phyloP scores from a whole-genome alignment of 2,329 filamentous ascomycete species.

The Juglanconis oblonga region DNA sequence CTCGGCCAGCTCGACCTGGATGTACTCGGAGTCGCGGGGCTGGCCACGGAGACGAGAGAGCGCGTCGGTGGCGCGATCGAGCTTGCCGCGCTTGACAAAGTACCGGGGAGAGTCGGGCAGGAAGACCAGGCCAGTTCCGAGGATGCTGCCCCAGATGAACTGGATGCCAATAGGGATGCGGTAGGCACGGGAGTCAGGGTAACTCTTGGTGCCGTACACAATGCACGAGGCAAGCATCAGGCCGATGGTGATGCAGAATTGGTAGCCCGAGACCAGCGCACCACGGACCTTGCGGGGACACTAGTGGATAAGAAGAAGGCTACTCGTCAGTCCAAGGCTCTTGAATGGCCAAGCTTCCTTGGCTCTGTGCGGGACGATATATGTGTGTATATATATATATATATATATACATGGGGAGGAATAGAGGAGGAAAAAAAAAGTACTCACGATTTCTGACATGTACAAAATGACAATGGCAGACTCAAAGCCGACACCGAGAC shows the following conservation, averaged over 20 bases:
- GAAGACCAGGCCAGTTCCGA: constrained; percentile 67
- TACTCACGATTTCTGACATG: constrained; percentile 75
- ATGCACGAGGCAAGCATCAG: constrained; percentile 72
- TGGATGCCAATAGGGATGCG: constrained; percentile 80
- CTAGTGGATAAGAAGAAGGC: constrained; percentile 9
- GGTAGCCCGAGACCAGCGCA: constrained; percentile 77
- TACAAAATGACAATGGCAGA: constrained; percentile 80
- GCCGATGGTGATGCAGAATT: constrained; percentile 80
- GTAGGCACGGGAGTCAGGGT: constrained; percentile 64
- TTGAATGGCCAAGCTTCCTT: constrained; percentile 12
- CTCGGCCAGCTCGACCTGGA: constrained; percentile 77
- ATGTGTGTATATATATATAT: no score
- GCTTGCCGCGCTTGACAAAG: constrained; percentile 74
- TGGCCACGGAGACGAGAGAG: constrained; percentile 73
- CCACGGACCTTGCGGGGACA: constrained; percentile 69
- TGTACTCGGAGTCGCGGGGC: constrained; percentile 66
- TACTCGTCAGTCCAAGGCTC: constrained; percentile 19
- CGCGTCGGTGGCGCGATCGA: constrained; percentile 60
- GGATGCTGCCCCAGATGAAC: constrained; percentile 76
- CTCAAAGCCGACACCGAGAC: constrained; percentile 77
- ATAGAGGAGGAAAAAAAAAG: neutral
- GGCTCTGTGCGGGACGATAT: no score
- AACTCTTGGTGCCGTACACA: constrained; percentile 66
- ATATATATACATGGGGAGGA: no score
- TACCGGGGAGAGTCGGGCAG: constrained; percentile 85